Conservation (phyloP, 2,329 filamentous ascomycete genomes). For the Cladosporium austrohemisphaericum region DNA sequence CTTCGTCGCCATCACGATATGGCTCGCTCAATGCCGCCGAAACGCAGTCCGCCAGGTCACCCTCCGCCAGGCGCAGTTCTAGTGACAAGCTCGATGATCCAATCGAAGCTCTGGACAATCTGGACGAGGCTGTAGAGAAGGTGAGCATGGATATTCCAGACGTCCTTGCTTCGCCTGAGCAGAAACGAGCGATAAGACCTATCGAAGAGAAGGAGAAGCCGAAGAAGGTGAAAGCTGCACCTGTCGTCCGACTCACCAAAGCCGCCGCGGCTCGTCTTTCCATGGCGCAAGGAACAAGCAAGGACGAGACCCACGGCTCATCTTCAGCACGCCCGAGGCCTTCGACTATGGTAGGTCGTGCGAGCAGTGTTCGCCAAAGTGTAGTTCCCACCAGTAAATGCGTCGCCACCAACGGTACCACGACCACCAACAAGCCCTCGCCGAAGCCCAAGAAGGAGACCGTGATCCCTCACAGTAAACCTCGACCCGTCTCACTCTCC, state of each 20-base stretch:
- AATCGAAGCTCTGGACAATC: conserved; percentile 49
- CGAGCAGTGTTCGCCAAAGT: conserved; percentile 17
- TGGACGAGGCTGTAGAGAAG: conserved; percentile 51
- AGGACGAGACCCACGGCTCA: conserved; percentile 21
- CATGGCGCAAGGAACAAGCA: conserved; percentile 26
- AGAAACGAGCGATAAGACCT: conserved; percentile 20
- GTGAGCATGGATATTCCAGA: conserved; percentile 34
- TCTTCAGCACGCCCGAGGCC: conserved; percentile 20
- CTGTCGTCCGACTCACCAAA: conserved; percentile 30
- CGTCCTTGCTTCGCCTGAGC: conserved; percentile 27
- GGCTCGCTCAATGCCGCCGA: neutral
- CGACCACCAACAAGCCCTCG: conserved; percentile 3
- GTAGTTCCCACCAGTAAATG: conserved; percentile 6
- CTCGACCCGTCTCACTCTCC: conserved; percentile 45
- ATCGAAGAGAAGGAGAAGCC: neutral
- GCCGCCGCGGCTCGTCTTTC: conserved; percentile 31
- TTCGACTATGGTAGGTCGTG: conserved; percentile 21
- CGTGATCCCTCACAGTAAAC: conserved; percentile 39
- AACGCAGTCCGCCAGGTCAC: conserved; percentile 15
- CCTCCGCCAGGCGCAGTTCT: conserved; percentile 2
- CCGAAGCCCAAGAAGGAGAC: conserved; percentile 26
- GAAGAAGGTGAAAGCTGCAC: conserved; percentile 22
- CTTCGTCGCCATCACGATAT: neutral
- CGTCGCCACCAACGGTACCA: conserved; percentile 17
- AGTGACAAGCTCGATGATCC: conserved; percentile 27